Evolutionary conservation across 2,329 filamentous ascomycete genomes (phyloP), one percentile per base, ranked within the genome.

Genomic region (Pestalotiopsis sp.): DNA sequence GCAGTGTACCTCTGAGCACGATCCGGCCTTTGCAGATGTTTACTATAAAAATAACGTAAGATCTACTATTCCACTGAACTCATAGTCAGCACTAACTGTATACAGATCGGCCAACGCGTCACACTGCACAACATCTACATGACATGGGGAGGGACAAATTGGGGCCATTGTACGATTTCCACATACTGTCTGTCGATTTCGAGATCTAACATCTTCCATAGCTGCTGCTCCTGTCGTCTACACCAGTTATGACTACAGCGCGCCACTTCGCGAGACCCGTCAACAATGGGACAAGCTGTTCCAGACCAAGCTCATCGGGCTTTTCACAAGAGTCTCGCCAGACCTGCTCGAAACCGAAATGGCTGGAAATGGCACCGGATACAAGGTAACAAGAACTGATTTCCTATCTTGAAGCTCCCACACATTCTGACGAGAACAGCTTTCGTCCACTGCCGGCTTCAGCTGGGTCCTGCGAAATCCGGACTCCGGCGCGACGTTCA

Each of bases 61-160:
- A 11, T 38, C 7, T 17, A 11, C 3, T 3, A 35, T 35, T n/a
- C 13, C n/a, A 20, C 2, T 14, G 4, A 20, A 2, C 1, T 11
- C 13, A 20, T 56, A 4, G 9, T 10, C 20, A n/a, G 2, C 22
- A 5, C 55, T 40, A 10, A 30, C 13, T 10, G 14, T 4, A 4
- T 4, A 6, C 13, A 68, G 67, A 81, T 87, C 66, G 85, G 80
- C 5, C 84, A 86, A 65, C 77, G 81, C 24, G 78, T 82, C 1
- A 86, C 84, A 0, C 73, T 86, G 11, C 76, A 84, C 40, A 86
- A 79, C 59, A 68, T 87, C 14, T 87, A 87, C 70, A 86, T 87
- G 80, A 79, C 81, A 0, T 85, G 80, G 71, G 85, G 85, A n/a
- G 85, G 85, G 1, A 87, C 85, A 0, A 87, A 85, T 69, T 88